phyloP scores from a whole-genome alignment of 2,329 filamentous ascomycete species.

The Fusarium sp. region DNA sequence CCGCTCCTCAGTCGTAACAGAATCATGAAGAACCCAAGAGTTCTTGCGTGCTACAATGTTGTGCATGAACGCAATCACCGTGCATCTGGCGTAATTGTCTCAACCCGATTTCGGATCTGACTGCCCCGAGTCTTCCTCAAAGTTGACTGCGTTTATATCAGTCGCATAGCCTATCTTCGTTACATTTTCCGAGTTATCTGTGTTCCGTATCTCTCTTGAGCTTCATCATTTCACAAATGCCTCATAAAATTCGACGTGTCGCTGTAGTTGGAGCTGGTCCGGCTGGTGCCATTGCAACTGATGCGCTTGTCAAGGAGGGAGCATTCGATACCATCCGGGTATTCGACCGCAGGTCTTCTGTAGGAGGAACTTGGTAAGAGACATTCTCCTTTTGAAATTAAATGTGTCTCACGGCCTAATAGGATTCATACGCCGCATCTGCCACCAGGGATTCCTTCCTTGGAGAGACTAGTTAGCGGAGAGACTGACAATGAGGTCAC shows the following conservation, averaged over 20 bases:
- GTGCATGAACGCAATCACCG: not conserved
- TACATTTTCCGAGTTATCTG: not conserved
- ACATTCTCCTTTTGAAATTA: not conserved
- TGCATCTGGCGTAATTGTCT: not conserved
- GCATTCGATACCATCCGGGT: constrained; percentile 20
- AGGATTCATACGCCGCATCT: constrained; percentile 22
- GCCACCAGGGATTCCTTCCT: constrained; percentile 4
- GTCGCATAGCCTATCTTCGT: not conserved
- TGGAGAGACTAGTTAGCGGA: constrained; percentile 8
- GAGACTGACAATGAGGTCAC: constrained; percentile 16
- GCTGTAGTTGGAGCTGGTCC: constrained; percentile 31
- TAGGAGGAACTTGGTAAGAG: constrained; percentile 21
- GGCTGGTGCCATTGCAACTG: constrained; percentile 28
- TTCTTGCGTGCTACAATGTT: not conserved
- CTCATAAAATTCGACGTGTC: not conserved
- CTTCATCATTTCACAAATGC: not conserved
- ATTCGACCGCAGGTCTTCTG: constrained; percentile 17
- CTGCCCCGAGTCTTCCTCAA: not conserved
- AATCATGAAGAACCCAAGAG: not conserved
- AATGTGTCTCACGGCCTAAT: not conserved
- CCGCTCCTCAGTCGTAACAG: not conserved
- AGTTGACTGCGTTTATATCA: not conserved
- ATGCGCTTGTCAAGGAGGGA: constrained; percentile 26
- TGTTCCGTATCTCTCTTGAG: fast-evolving
- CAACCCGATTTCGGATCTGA: not conserved